Conservation (phyloP, 495 filamentous ascomycete species). For the Bathelium albidoporum region DNA sequence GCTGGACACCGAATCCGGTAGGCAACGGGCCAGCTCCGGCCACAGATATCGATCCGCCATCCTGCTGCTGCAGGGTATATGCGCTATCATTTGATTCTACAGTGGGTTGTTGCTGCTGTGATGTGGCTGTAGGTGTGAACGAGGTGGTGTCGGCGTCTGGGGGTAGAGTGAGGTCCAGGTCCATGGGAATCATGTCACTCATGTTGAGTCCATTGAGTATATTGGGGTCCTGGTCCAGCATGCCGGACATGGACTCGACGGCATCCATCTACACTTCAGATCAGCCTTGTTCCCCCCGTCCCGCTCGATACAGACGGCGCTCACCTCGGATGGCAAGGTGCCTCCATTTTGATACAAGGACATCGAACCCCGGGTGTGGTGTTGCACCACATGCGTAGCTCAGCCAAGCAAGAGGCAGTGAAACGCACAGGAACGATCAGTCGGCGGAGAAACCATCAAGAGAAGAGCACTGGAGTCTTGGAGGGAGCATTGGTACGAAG, state of each 20-base stretch:
- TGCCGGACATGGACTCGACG: slow-evolving; percentile 4
- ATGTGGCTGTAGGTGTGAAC: slow-evolving; percentile 16
- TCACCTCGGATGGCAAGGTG: slow-evolving; percentile 3
- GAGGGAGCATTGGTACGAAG: too few relatives aligned
- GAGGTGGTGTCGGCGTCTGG: slow-evolving; percentile 5
- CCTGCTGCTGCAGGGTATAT: slow-evolving; percentile 8
- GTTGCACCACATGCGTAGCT: neutral
- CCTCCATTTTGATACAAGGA: slow-evolving; percentile 1
- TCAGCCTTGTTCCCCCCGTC: neutral
- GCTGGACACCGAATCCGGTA: slow-evolving; percentile 44
- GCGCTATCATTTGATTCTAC: slow-evolving; percentile 9
- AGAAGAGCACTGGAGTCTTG: too few relatives aligned
- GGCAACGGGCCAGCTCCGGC: slow-evolving; percentile 48
- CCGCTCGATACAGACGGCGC: neutral
- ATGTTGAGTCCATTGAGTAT: slow-evolving; percentile 18
- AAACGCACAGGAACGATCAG: neutral
- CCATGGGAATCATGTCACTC: slow-evolving; percentile 23
- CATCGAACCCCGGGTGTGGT: neutral
- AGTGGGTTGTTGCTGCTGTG: neutral
- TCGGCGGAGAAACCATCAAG: neutral
- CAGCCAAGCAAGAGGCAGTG: neutral
- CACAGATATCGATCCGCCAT: slow-evolving; percentile 29
- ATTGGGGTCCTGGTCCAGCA: slow-evolving; percentile 7
- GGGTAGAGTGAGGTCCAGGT: slow-evolving; percentile 22
- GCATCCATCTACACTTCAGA: neutral